Percentiles rank a stretch among this genome's conserved stretches.
These are phyloP conservation scores for Russula earlei DNA, from an alignment of 768 basidiomycete genomes.

Conservation along the genomic window DNA sequence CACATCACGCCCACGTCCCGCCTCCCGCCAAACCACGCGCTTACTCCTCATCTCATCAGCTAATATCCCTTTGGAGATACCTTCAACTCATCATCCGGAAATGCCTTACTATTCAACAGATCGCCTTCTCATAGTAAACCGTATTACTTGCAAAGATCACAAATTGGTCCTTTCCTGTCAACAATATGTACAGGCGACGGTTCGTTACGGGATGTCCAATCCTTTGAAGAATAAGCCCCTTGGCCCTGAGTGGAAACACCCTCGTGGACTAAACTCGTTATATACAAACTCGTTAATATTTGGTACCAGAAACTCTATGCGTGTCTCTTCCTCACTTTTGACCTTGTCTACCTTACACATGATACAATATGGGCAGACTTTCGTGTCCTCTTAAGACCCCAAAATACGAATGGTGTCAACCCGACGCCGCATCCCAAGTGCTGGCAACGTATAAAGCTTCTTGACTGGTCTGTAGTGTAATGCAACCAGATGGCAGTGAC, in stretches of 20 bases:
- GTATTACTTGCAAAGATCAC: not conserved
- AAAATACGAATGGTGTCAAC: too few species aligned
- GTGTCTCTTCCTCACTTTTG: not conserved
- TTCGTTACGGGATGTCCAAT: not conserved
- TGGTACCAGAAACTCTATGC: not conserved
- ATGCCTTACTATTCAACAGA: not conserved
- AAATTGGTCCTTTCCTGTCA: not conserved
- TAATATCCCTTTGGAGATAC: not conserved
- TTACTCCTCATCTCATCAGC: not conserved
- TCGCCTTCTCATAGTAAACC: not conserved
- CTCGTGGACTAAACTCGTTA: not conserved
- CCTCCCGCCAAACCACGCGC: not conserved
- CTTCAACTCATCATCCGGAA: not conserved
- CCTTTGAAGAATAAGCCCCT: not conserved
- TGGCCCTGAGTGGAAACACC: not conserved
- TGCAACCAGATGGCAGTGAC: too few species aligned
- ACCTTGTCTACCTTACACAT: not conserved
- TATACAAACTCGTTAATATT: not conserved
- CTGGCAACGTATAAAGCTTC: too few species aligned
- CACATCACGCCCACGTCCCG: not conserved
- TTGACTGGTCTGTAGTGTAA: too few species aligned
- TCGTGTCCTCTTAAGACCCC: not conserved
- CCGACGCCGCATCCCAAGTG: too few species aligned
- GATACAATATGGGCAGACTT: not conserved
- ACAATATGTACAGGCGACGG: not conserved